A percentile compares a stretch with the other conserved stretches of the same genome.
Conservation (phyloP, 345 rosid genomes). For the Salix brachista region DNA sequence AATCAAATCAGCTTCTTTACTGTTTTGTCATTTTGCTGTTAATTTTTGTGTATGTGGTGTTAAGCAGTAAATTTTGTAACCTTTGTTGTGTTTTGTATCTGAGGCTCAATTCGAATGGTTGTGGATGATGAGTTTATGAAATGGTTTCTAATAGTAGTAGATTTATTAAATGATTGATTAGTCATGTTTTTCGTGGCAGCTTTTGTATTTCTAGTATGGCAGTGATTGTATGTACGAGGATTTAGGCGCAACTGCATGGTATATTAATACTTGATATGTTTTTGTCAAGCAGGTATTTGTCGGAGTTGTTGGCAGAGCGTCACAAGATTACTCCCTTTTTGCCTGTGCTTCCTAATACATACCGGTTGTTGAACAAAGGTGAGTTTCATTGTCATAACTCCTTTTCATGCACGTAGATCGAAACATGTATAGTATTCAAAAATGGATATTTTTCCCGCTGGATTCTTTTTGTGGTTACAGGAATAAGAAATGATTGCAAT, state of each 20-base stretch:
- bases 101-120: not conserved
- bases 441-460: not conserved
- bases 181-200: not conserved
- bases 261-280: not conserved
- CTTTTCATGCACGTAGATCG: not conserved
- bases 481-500: no score
- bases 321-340: slow-evolving; percentile 65
- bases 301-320: slow-evolving; percentile 72
- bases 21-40: not conserved
- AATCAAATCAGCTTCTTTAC: not conserved
- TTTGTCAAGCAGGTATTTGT: slow-evolving; percentile 55
- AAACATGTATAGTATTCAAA: not conserved
- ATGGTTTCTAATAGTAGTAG: not conserved
- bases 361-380: slow-evolving; percentile 76
- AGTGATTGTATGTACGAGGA: no score
- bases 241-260: not conserved
- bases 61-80: not conserved
- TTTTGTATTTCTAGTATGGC: not conserved
- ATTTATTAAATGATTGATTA: not conserved
- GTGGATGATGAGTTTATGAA: not conserved
- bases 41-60: not conserved
- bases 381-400: slow-evolving; percentile 16
- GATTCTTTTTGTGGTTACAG: not conserved
- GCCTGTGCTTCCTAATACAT: slow-evolving; percentile 59
- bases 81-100: not conserved